Evolutionary conservation across 2,329 filamentous ascomycete species (phyloP), one percentile per base, ranked within the genome.

Genomic region (Sarocladium oryzae): DNA sequence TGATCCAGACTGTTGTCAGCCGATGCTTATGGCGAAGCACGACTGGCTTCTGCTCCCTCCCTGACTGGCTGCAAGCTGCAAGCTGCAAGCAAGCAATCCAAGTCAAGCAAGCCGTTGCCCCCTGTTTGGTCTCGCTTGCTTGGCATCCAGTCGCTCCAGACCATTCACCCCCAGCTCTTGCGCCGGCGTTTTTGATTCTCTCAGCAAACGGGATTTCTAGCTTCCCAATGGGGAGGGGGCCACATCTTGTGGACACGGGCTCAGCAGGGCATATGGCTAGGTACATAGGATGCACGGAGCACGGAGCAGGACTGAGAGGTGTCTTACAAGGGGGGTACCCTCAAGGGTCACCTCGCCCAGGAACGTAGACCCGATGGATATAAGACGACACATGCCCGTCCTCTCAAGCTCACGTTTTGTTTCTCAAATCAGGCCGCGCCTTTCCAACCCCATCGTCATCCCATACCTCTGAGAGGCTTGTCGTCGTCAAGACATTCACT

Each of bases 401-500:
- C 49, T 48, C 36, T n/a, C 48, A 23, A 49, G 51, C 26, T 36
- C 33, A 11, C 26, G 30, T 49, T 33, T 50, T 55, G 49, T 53
- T 50, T 51, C 38, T 28, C 15, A n/a, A n/a, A 32, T 51, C 51
- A 49, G 46, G 46, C 46, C 46, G 46, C 46, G 46, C 46, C 46
- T 50, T 53, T 40, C 36, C 43, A 24, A 50, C 43, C n/a, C 23
- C 50, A 43, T 49, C 51, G 52, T 51, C 52, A 52, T 55, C 58
- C 53, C 55, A 58, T 59, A 54, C 46, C 55, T 56, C 41, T 28
- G 37, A 53, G 53, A 53, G 48, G 30, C 53, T 56, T 54, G 57
- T 61, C 62, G 57, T 55, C 58, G 62, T 66, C 63, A 60, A 63
- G 61, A 63, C 60, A 52, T 56, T 61, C 60, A 55, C 60, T 51